Percentiles rank a stretch among this genome's conserved stretches.
Evolutionary conservation across 2,329 filamentous ascomycete species (phyloP).

Genomic region (Fusarium ramigenum): DNA sequence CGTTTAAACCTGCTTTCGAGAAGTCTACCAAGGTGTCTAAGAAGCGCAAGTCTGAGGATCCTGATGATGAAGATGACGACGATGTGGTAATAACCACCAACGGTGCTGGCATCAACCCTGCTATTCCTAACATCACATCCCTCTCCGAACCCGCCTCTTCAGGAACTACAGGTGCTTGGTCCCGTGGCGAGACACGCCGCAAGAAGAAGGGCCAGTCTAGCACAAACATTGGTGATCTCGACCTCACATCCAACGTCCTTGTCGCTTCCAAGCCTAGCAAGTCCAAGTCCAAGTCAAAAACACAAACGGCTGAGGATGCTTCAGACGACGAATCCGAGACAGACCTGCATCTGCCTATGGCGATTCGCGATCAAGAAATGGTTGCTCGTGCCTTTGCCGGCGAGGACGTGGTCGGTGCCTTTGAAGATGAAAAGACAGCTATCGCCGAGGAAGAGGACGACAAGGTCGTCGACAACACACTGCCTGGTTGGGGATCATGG

Average conservation of each 20-base stretch:
- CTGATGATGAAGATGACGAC: conserved; percentile 39
- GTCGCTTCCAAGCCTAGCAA: conserved; percentile 45
- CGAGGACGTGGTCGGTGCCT: conserved; percentile 84
- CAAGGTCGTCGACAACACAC: conserved; percentile 81
- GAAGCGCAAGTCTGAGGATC: conserved; percentile 40
- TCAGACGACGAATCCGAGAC: conserved; percentile 55
- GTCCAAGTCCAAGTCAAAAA: conserved; percentile 43
- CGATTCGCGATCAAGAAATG: conserved; percentile 71
- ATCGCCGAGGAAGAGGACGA: conserved; percentile 81
- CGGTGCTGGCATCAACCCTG: conserved; percentile 20
- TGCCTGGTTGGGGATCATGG: conserved; percentile 96
- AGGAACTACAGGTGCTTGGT: conserved; percentile 54
- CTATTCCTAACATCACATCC: conserved; percentile 32
- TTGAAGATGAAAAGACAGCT: conserved; percentile 80
- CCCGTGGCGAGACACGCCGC: conserved; percentile 49
- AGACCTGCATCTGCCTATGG: conserved; percentile 63
- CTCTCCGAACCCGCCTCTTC: conserved; percentile 31
- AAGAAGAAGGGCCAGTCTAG: conserved; percentile 51
- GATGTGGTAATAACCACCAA: conserved; percentile 44
- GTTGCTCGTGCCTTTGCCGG: conserved; percentile 88
- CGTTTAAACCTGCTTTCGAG: conserved; percentile 46
- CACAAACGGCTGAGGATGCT: conserved; percentile 41
- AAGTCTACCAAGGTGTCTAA: conserved; percentile 43
- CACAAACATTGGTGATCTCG: conserved; percentile 50
- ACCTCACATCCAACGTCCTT: conserved; percentile 51